Evolutionary conservation across 2,329 filamentous ascomycete genomes (phyloP).

Genomic region (Polytolypa hystricis): DNA sequence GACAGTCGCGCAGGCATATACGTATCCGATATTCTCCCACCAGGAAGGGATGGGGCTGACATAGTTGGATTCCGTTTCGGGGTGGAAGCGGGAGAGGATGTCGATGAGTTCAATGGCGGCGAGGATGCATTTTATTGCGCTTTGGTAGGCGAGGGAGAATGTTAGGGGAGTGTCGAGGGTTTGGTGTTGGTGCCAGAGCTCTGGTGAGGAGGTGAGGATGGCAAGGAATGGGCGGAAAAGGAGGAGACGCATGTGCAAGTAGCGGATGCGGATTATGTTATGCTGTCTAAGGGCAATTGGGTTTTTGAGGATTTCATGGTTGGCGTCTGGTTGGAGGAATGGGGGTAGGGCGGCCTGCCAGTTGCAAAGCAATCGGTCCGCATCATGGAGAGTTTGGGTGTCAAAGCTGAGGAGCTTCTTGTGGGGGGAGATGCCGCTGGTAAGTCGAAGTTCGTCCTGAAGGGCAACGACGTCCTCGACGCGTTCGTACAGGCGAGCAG

Average conservation of each 20-base stretch:
- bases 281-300: slow-evolving; percentile 16
- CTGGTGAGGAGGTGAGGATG: slow-evolving; percentile 10
- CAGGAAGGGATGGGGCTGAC: slow-evolving; percentile 8
- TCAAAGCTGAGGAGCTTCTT: slow-evolving; percentile 17
- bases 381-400: slow-evolving; percentile 10
- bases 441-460: slow-evolving; percentile 14
- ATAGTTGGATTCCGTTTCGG: background rate
- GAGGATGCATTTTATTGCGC: slow-evolving; percentile 12
- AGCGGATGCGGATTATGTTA: slow-evolving; percentile 17
- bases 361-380: slow-evolving; percentile 14
- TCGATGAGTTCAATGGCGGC: slow-evolving; percentile 10
- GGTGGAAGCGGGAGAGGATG: slow-evolving; percentile 4
- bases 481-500: slow-evolving; percentile 14
- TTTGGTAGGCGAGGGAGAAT: slow-evolving; percentile 7
- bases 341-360: slow-evolving; percentile 17
- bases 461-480: slow-evolving; percentile 15
- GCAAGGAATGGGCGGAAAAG: slow-evolving; percentile 12
- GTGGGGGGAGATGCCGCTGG: slow-evolving; percentile 8
- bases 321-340: slow-evolving; percentile 10
- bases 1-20: slow-evolving; percentile 10
- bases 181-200: background rate
- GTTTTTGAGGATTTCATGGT: slow-evolving; percentile 6
- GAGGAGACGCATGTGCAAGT: slow-evolving; percentile 16
- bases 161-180: slow-evolving; percentile 9
- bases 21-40: slow-evolving; percentile 12